Evolutionary conservation across 2,329 filamentous ascomycete species (phyloP), one percentile per base, ranked within the genome.

Genomic region (Monosporascus sp.): DNA sequence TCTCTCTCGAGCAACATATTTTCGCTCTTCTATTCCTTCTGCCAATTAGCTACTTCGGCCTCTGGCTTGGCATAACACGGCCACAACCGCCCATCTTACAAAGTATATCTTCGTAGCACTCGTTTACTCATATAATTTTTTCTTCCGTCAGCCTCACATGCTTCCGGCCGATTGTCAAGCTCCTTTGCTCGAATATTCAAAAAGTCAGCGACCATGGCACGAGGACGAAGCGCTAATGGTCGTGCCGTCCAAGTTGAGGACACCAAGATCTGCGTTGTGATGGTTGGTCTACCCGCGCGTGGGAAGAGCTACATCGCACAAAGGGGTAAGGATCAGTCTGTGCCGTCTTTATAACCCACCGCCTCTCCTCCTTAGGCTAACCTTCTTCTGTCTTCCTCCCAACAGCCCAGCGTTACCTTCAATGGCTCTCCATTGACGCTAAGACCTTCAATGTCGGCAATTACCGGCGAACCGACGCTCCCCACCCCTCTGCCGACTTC

Each of bases 271-370:
- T 97, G 93, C 72, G 92, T 99, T 60, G 91, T 99, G 65, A 97
- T 99, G 94, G 94, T 99, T 56, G 94, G 94, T 61, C 80, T 99
- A 69, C 94, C 94, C 52, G 94, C 94, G 57, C 82, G 94, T 63
- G 94, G 94, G 67, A 99, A 99, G 81, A 96, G 91, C 76, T 85
- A 96, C 72, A 97, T 99, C 70, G 93, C 94, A 62, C 91, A 96
- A 68, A 97, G 97, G 83, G 91, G 92, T 94, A 78, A 66, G 38
- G 31, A 48, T 38, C 54, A 37, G 51, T 52, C 28, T 15, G 28
- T 31, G 28, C 28, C 28, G 28, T 31, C 28, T 31, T 31, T 31
- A 9, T 9, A 31, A 14, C 5, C 28, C 35, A 7, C 48, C 47
- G 22, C n/a, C 49, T 43, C 28, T 22, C 22, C 44, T 37, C 37